Evolutionary conservation across 2,329 filamentous ascomycete genomes (phyloP).

Genomic region (Cordyceps fumosorosea): DNA sequence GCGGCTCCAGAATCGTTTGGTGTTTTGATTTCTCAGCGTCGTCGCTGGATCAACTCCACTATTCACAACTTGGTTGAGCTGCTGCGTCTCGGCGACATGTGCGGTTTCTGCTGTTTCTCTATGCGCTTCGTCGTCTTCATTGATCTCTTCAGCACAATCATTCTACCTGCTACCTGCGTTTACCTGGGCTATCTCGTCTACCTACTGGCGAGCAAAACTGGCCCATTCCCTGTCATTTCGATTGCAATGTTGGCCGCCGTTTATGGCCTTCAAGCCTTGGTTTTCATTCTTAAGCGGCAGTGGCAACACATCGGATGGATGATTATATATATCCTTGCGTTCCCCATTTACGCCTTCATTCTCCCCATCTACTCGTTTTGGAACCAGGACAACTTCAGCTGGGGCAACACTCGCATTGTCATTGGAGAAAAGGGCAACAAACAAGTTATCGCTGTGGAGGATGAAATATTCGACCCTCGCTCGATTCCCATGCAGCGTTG

Average conservation of each 20-base stretch:
- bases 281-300: constrained; percentile 94
- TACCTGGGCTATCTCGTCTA: constrained; percentile 90
- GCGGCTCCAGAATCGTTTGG: constrained; percentile 92
- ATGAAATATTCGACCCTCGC: constrained; percentile 81
- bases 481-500: constrained; percentile 91
- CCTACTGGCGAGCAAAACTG: constrained; percentile 57
- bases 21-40: constrained; percentile 91
- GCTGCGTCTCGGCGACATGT: constrained; percentile 85
- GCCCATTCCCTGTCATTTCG: constrained; percentile 79
- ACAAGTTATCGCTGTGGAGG: constrained; percentile 79
- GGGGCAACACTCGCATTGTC: constrained; percentile 97
- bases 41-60: constrained; percentile 99
- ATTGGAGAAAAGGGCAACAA: constrained; percentile 90
- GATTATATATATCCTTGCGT: constrained; percentile 96
- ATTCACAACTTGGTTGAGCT: constrained; percentile 93
- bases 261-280: constrained; percentile 90
- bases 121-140: constrained; percentile 97
- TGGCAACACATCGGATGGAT: constrained; percentile 99
- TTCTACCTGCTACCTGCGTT: constrained; percentile 79
- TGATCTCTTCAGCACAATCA: constrained; percentile 86
- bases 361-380: constrained; percentile 97
- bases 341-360: constrained; percentile 86
- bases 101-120: constrained; percentile 97
- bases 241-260: constrained; percentile 84
- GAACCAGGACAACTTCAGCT: constrained; percentile 98